These are phyloP conservation scores for Cryphonectria nitschkei DNA, from an alignment of 2,329 filamentous ascomycete genomes.

Conservation along the genomic window DNA sequence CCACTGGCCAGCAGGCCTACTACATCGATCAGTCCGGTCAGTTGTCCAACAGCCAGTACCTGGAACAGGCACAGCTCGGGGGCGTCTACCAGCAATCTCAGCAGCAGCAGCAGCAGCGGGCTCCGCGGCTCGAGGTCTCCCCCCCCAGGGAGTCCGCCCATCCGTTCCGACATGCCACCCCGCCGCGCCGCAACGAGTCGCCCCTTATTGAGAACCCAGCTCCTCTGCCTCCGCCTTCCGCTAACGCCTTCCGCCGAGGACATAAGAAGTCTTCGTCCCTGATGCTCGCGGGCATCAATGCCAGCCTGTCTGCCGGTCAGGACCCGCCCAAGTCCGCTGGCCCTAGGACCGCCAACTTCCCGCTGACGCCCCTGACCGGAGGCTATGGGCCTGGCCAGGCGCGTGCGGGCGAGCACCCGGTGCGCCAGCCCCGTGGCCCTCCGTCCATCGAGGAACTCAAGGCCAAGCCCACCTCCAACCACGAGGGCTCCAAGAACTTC, in stretches of 20 bases:
- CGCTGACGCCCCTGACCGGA: slow-evolving; percentile 78
- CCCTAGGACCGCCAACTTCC: slow-evolving; percentile 80
- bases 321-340: slow-evolving; percentile 62
- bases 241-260: slow-evolving; percentile 88
- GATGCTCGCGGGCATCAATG: slow-evolving; percentile 54
- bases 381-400: slow-evolving; percentile 91
- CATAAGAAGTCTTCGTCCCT: slow-evolving; percentile 90
- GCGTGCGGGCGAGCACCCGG: slow-evolving; percentile 90
- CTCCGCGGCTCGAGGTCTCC: slow-evolving; percentile 80
- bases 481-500: slow-evolving; percentile 98
- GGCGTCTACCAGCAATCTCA: slow-evolving; percentile 49
- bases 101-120: slow-evolving; percentile 48
- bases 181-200: slow-evolving; percentile 69
- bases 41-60: slow-evolving; percentile 37
- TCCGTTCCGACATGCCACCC: slow-evolving; percentile 65
- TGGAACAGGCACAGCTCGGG: slow-evolving; percentile 32
- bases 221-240: slow-evolving; percentile 84
- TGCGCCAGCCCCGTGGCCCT: slow-evolving; percentile 90
- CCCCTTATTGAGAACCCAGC: slow-evolving; percentile 60
- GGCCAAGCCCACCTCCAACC: slow-evolving; percentile 85
- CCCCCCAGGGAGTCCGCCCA: slow-evolving; percentile 69
- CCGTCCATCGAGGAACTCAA: slow-evolving; percentile 90
- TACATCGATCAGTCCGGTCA: slow-evolving; percentile 70
- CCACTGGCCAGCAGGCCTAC: slow-evolving; percentile 82
- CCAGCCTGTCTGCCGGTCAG: slow-evolving; percentile 44